These are phyloP conservation scores for Puccinellia tenuiflora DNA, from an alignment of 176 grass and related monocot genomes.

Conservation along the genomic window DNA sequence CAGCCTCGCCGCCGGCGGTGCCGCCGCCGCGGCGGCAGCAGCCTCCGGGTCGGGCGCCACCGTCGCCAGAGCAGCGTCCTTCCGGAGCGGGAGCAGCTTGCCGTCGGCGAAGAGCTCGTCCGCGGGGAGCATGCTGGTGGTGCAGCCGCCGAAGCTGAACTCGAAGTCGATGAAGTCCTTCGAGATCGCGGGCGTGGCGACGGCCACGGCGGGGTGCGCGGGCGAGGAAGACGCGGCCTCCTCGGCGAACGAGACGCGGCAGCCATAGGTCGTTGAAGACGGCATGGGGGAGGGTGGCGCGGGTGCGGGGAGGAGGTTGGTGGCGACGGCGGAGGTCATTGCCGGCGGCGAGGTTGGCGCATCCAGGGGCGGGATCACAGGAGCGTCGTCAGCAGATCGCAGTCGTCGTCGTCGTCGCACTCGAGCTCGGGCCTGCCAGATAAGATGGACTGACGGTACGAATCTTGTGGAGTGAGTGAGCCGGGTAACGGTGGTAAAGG, in stretches of 20 bases:
- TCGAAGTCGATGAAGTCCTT: constrained; percentile 90
- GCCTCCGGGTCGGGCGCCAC: neutral
- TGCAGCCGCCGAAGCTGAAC: constrained; percentile 61
- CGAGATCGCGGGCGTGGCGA: constrained; percentile 24
- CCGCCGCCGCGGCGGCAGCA: neutral
- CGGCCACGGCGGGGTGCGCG: neutral
- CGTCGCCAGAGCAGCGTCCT: neutral
- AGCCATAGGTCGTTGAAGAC: constrained; percentile 26
- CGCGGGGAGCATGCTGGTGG: constrained; percentile 67
- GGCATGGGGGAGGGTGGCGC: neutral
- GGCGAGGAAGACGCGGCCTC: constrained; percentile 19
- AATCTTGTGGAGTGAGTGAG: neutral
- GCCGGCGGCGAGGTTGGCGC: neutral
- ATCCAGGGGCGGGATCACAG: constrained; percentile 6
- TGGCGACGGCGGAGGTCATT: constrained; percentile 93
- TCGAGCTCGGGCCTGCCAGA: neutral
- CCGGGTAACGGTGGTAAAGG: constrained; percentile 35
- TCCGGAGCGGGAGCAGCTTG: constrained; percentile 67
- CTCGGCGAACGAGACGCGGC: constrained; percentile 41
- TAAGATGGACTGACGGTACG: neutral
- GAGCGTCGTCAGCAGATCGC: neutral
- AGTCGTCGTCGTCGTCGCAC: no score
- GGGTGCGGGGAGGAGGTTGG: constrained; percentile 25
- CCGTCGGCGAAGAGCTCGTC: constrained; percentile 93
- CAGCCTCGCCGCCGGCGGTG: neutral